Evolutionary conservation across 2,329 filamentous ascomycete genomes (phyloP), one percentile per base, ranked within the genome.

Genomic region (Neocucurbitaria cava): DNA sequence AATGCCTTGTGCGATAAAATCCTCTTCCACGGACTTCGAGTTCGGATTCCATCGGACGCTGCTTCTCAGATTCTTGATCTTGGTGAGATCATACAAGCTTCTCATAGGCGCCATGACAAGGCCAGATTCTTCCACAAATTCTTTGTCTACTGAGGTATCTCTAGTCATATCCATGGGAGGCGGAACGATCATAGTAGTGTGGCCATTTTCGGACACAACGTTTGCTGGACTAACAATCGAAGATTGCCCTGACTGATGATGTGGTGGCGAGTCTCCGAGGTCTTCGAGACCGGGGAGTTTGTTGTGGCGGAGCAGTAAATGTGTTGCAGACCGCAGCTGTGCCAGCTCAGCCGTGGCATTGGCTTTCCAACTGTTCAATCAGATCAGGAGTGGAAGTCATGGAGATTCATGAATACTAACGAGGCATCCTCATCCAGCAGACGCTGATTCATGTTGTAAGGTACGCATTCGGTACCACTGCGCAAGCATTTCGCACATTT

Each of bases 381-480:
- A 17, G 62, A 45, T 6, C 17, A 18, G 10, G 5, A 28, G 43
- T 38, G 44, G 52, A 39, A 15, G 11, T 5, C 10, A 28, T 21
- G 26, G 17, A 41, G 6, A 36, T 9, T 15, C 3, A 11, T 2
- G 23, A 43, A 2, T 4, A 67, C 65, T 61, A 56, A 74, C 70
- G 66, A 54, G 17, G 64, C 64, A 49, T 74, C 71, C 56, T 73
- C 71, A 23, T 73, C 69, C 28, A 69, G 52, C 35, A 73, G 62
- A 26, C 63, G 67, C 46, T 74, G 70, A 43, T 70, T 66, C 43
- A 70, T 61, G 48, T 73, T 74, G 61, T 87, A 86, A 46, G 98
- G 83, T 35, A 92, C 88, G 76, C 95, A 99, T 75, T 95, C 96
- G 58, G 90, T 91, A 77, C 93, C 65, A 40, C 68, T 65, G 40